Base-by-base conservation (phyloP, 305 asterid genomes). In the Fraxinus dipetala region DNA sequence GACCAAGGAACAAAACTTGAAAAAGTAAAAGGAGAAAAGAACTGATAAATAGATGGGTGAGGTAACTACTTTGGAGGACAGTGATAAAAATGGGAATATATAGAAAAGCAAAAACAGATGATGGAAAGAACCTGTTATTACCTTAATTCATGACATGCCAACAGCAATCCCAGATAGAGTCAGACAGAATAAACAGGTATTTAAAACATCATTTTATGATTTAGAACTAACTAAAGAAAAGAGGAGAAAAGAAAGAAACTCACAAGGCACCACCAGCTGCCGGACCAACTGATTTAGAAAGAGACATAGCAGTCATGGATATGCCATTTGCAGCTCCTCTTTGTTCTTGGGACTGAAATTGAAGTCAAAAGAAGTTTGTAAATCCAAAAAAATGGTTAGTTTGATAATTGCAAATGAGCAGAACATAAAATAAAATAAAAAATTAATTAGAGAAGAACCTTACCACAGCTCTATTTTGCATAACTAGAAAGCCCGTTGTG, bases 291-390 rank as follows among this genome's bases (percentile, higher is more conserved):
- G 95, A 90, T 82, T 91, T 91, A 36, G 83, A 86, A 10, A 91
- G 83, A 74, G 95, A 91, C 95, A 91, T 91, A 32, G 91, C 89
- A 16, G 90, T 72, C 95, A 91, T 91, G 56, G 95, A 91, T 85
- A 91, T 85, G 79, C 93, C 95, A 77, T 91, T 91, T 83, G 93
- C 93, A 81, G 91, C 89, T 76, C 95, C 95, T 80, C 95, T 88
- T 65, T 83, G 90, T 75, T 90, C 92, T 77, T 85, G 91, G 45
- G 93, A 26, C 95, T 91, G 90, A 78, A 77, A 74, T 45, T 26
- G 77, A 36, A 3, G 0, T 2, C 54, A 40, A 8, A 78, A 30
- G 56, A 51, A 32, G 40, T 65, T 38, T 31, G 43, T 31, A 51
- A 83, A 61, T 67, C 45, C 28, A n/a, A 56, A 5, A 32, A 70